Evolutionary conservation across 164 flowering plant species (phyloP).

Genomic region (Vitis rupestris): DNA sequence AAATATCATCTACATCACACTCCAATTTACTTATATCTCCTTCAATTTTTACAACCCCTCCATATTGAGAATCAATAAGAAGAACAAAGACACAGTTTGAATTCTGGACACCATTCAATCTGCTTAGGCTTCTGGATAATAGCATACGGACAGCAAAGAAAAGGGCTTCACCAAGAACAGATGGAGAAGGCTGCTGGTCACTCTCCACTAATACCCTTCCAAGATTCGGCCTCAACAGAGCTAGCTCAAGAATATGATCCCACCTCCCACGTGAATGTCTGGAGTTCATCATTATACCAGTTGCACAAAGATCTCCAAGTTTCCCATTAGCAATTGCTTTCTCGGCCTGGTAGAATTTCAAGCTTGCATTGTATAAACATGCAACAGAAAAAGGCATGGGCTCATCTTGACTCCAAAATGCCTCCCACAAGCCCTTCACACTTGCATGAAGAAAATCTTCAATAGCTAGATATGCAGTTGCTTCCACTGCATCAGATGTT

Average conservation of each 20-base stretch:
- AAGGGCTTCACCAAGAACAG: slow-evolving; percentile 74
- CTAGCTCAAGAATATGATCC: slow-evolving; percentile 83
- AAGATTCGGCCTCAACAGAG: slow-evolving; percentile 69
- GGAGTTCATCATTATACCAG: slow-evolving; percentile 62
- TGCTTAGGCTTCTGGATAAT: slow-evolving; percentile 71
- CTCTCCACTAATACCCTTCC: slow-evolving; percentile 42
- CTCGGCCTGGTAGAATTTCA: slow-evolving; percentile 83
- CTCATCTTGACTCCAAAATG: slow-evolving; percentile 80
- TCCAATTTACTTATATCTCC: slow-evolving; percentile 76
- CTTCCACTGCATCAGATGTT: slow-evolving; percentile 68
- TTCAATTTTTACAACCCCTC: slow-evolving; percentile 83
- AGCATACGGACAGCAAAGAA: slow-evolving; percentile 76
- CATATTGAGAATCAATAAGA: slow-evolving; percentile 77
- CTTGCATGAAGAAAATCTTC: slow-evolving; percentile 91
- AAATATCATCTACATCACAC: slow-evolving; percentile 55
- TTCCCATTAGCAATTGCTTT: slow-evolving; percentile 75
- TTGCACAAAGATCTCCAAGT: slow-evolving; percentile 73
- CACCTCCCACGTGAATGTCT: slow-evolving; percentile 79
- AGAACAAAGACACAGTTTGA: slow-evolving; percentile 63
- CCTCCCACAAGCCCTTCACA: slow-evolving; percentile 87
- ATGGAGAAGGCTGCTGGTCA: slow-evolving; percentile 49
- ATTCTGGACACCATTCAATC: slow-evolving; percentile 44
- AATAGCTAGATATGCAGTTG: slow-evolving; percentile 75
- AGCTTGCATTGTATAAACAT: slow-evolving; percentile 47
- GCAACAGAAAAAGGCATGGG: slow-evolving; percentile 76